Conservation (phyloP, 2,329 filamentous ascomycete genomes). For the Talaromyces albobiverticillius region DNA sequence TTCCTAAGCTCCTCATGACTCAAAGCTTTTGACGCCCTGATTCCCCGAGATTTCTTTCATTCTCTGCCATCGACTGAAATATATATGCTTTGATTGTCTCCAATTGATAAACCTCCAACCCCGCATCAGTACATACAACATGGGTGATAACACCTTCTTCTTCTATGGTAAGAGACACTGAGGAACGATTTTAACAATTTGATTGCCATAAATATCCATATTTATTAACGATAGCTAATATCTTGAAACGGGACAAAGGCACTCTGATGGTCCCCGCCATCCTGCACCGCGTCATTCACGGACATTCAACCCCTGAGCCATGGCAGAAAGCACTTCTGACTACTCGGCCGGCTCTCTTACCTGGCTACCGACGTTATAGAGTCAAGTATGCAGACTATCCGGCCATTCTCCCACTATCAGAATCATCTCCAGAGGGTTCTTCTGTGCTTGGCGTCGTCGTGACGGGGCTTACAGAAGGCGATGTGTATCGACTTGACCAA, state of each 20-base stretch:
- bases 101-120: neutral
- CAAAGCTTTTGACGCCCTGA: no score
- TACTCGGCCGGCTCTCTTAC: constrained; percentile 72
- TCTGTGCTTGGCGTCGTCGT: constrained; percentile 73
- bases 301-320: constrained; percentile 50
- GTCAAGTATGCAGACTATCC: constrained; percentile 75
- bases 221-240: no score
- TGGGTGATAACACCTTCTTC: constrained; percentile 56
- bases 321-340: constrained; percentile 56
- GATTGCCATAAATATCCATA: no score
- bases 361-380: constrained; percentile 67
- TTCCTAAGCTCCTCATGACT: no score
- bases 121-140: constrained; percentile 20
- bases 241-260: constrained; percentile 28
- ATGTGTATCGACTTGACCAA: constrained; percentile 70
- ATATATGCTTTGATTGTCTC: neutral
- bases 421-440: neutral
- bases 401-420: constrained; percentile 57
- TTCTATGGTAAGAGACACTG: constrained; percentile 55
- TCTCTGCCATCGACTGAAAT: no score
- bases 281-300: constrained; percentile 81
- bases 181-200: no score
- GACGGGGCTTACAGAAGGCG: constrained; percentile 72
- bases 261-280: constrained; percentile 81
- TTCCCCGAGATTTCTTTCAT: no score